A percentile compares a stretch with the other conserved stretches of the same genome.
phyloP scores from a whole-genome alignment of 495 filamentous ascomycete species.

The Hypoxylon rickii region DNA sequence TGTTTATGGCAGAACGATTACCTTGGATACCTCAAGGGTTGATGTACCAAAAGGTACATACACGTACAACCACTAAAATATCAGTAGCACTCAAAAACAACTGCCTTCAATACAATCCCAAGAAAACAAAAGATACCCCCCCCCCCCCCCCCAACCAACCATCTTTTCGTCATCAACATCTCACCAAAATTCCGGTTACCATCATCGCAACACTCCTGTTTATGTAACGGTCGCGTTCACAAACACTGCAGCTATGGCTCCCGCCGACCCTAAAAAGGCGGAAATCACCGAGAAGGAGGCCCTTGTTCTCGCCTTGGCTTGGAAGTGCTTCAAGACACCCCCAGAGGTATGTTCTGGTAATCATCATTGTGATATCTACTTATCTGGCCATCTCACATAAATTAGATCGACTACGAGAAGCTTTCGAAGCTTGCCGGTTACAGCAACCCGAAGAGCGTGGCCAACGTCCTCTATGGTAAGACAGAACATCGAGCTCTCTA shows the following conservation, averaged over 20 bases:
- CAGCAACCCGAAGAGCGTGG: constrained; percentile 12
- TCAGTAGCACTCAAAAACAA: too few relatives aligned
- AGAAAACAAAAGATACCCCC: too few relatives aligned
- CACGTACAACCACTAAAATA: too few relatives aligned
- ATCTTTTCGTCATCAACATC: not conserved
- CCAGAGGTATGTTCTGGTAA: constrained; percentile 25
- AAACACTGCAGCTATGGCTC: constrained; percentile 5
- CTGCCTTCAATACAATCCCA: too few relatives aligned
- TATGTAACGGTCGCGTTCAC: too few relatives aligned
- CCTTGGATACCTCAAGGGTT: too few relatives aligned
- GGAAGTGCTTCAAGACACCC: constrained; percentile 21
- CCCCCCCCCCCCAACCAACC: too few relatives aligned
- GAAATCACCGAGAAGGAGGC: constrained; percentile 32
- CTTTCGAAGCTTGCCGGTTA: constrained; percentile 30
- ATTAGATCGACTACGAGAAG: constrained; percentile 27
- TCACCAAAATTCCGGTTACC: not conserved
- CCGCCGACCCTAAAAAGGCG: constrained; percentile 4
- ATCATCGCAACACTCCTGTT: too few relatives aligned
- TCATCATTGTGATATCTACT: not conserved
- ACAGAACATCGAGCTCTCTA: not conserved
- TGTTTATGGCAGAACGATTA: too few relatives aligned
- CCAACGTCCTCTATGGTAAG: constrained; percentile 26
- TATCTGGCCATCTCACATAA: constrained; percentile 7
- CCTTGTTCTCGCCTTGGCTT: constrained; percentile 21
- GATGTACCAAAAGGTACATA: too few relatives aligned